These are phyloP conservation scores for Penicillium desertorum DNA, from an alignment of 495 filamentous ascomycete species.

Conservation along the genomic window DNA sequence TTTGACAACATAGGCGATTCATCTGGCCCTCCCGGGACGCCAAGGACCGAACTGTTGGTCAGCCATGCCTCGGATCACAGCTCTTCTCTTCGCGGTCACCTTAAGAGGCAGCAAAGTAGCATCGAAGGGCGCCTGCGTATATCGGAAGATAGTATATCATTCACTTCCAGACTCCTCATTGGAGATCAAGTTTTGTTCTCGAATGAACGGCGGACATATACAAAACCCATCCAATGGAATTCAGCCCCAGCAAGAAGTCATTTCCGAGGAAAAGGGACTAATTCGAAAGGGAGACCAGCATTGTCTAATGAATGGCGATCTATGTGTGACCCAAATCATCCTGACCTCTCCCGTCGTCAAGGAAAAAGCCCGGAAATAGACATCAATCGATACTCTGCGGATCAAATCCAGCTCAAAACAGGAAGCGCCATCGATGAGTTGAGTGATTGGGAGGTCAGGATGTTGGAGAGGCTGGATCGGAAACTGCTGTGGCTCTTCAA, in stretches of 20 bases:
- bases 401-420: neutral
- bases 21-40: constrained; percentile 42
- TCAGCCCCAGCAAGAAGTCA: constrained; percentile 11
- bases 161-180: neutral
- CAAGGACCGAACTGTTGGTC: constrained; percentile 28
- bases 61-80: constrained; percentile 28
- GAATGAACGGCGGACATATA: neutral
- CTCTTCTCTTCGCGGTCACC: neutral
- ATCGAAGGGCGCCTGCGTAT: neutral
- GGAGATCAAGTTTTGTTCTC: neutral
- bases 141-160: neutral
- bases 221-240: constrained; percentile 12
- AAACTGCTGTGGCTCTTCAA: constrained; percentile 41
- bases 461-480: constrained; percentile 39
- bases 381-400: neutral
- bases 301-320: constrained; percentile 8
- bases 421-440: constrained; percentile 13
- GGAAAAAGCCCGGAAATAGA: neutral
- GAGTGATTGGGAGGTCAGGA: constrained; percentile 39
- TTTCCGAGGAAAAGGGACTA: neutral
- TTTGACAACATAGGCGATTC: constrained; percentile 18
- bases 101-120: neutral
- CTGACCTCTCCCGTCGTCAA: neutral
- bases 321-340: neutral
- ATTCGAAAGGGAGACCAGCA: neutral